Conservation (phyloP, 2,329 filamentous ascomycete species). For the Amphichorda felina region DNA sequence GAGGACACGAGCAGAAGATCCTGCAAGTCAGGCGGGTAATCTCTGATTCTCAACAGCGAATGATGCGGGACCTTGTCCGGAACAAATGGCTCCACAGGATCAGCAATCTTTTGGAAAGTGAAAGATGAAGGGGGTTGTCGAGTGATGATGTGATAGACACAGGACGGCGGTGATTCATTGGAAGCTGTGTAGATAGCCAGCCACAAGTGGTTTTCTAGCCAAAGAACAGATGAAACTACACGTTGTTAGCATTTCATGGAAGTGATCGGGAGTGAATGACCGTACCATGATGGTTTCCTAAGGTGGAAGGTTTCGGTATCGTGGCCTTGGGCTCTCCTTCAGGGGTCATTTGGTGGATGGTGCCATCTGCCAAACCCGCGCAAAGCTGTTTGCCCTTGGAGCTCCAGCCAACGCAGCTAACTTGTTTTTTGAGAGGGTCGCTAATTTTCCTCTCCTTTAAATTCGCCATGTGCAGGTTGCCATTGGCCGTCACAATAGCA, state of each 20-base stretch:
- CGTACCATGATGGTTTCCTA: slow-evolving; percentile 58
- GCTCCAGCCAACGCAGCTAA: slow-evolving; percentile 85
- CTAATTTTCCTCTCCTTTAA: slow-evolving; percentile 58
- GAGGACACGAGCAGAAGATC: slow-evolving; percentile 77
- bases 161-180: slow-evolving; percentile 45
- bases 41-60: slow-evolving; percentile 62
- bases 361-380: slow-evolving; percentile 72
- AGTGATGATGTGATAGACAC: slow-evolving; percentile 70
- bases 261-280: slow-evolving; percentile 5
- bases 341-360: slow-evolving; percentile 71
- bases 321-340: slow-evolving; percentile 65
- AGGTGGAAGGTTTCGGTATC: slow-evolving; percentile 63
- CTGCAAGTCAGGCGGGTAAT: slow-evolving; percentile 69
- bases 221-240: slow-evolving; percentile 66
- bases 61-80: slow-evolving; percentile 60
- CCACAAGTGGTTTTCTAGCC: slow-evolving; percentile 83
- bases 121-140: slow-evolving; percentile 49
- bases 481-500: slow-evolving; percentile 68
- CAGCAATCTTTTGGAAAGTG: slow-evolving; percentile 60
- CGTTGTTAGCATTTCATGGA: slow-evolving; percentile 7
- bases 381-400: slow-evolving; percentile 85
- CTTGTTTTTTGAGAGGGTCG: slow-evolving; percentile 53
- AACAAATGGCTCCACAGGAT: slow-evolving; percentile 64
- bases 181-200: slow-evolving; percentile 66
- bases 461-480: slow-evolving; percentile 76